Base-by-base conservation (phyloP, 345 rosid species). In the Brassica napus region DNA sequence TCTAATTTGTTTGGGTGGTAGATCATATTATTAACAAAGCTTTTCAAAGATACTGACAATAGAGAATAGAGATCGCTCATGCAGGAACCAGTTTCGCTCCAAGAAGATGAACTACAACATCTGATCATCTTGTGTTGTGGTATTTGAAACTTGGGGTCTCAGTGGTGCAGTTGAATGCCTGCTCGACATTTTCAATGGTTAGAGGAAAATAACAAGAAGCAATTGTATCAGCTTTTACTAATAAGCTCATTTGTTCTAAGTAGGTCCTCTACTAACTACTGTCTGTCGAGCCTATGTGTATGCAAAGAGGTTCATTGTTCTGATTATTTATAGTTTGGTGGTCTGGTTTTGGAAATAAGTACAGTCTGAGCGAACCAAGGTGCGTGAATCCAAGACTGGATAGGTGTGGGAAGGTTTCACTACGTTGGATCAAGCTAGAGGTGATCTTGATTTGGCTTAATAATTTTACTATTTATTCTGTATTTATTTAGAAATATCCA, bases 51-150 rank as follows among this genome's bases (percentile, higher is more conserved):
- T 28, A 68, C 72, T 73, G 82, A 34, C 73, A 79, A 63, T 74
- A 26, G 30, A 26, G 11, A 32, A 32, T 32, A 32, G 55, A 74
- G 58, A 80, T 80, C 83, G 42, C 83, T 74, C 62, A 75, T 75
- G 30, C 30, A 26, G 30, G 30, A 26, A 26, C 30, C 30, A 26
- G 30, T 26, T 26, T 75, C 83, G 42, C 79, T 80, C 79, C 83
- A 75, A 21, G 83, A 61, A 21, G 83, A 80, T 30, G 79, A 75
- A 65, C 81, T 73, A 7, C 9, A 85, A 69, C 90, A 86, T 83
- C 91, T 94, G 84, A 87, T 91, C 90, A 91, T 92, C 95, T 92
- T 92, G 57, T 92, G 88, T n/a, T 90, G 86, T 3, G 96, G 96
- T 18, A 87, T 78, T 72, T 85, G 94, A 64, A 95, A 87, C 87